phyloP scores from a whole-genome alignment of 225 moss, liverwort and hornwort genomes.

The Pleurozium schreberi region DNA sequence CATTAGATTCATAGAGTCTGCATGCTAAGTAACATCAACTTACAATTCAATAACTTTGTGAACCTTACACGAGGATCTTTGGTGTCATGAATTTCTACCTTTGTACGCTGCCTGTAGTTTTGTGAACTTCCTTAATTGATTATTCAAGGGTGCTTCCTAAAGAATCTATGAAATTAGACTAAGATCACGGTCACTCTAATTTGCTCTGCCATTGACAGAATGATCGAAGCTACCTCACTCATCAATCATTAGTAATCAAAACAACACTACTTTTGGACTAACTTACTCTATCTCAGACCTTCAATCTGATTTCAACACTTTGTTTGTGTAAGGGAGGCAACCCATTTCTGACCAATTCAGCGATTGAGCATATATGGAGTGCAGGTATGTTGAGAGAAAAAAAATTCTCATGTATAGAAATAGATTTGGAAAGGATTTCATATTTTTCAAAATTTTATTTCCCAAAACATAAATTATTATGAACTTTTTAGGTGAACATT shows the following conservation, averaged over 20 bases:
- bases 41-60: neutral
- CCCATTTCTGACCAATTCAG: no score
- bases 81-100: neutral
- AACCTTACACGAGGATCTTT: no score
- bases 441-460: no score
- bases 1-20: neutral
- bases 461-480: no score
- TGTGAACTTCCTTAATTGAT: neutral
- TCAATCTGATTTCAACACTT: no score
- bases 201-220: neutral
- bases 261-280: neutral
- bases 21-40: neutral
- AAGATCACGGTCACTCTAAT: neutral
- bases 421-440: no score
- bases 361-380: no score
- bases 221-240: neutral
- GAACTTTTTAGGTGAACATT: no score
- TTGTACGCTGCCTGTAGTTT: neutral
- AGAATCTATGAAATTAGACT: neutral
- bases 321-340: no score
- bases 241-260: neutral
- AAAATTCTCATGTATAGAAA: no score
- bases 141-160: neutral
- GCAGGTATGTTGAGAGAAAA: no score
- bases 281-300: neutral